phyloP scores from a whole-genome alignment of 1,284 basidiomycete genomes.

The Meripilus lineatus region DNA sequence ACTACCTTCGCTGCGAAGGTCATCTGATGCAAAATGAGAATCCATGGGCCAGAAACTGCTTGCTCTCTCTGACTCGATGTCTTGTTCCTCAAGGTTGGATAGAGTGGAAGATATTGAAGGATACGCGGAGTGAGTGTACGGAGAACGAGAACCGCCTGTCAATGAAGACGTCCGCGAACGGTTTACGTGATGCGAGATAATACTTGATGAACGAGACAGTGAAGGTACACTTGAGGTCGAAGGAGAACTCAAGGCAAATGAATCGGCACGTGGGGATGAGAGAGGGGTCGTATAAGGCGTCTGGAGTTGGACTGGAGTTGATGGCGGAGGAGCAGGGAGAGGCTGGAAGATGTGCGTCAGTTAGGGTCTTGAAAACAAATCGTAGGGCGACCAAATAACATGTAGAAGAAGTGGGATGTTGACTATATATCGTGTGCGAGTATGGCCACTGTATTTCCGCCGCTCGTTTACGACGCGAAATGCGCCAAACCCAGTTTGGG shows the following conservation, averaged over 20 bases:
- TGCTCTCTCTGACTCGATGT: conserved; percentile 22
- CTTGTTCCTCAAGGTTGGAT: conserved; percentile 24
- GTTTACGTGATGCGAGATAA: conserved; percentile 5
- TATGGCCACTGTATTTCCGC: too few species aligned
- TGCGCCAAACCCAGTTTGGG: too few species aligned
- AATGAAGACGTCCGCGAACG: conserved; percentile 8
- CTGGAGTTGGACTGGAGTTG: too few species aligned
- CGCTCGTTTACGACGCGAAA: too few species aligned
- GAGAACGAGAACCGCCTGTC: conserved; percentile 8
- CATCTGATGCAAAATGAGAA: not conserved
- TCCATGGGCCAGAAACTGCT: conserved; percentile 23
- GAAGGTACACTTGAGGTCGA: conserved; percentile 3
- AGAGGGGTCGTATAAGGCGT: not conserved
- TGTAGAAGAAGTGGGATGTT: too few species aligned
- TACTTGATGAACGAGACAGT: not conserved
- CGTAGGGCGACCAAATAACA: too few species aligned
- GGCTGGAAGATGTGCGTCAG: too few species aligned
- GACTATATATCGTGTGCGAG: too few species aligned
- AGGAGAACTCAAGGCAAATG: not conserved
- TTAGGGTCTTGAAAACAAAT: too few species aligned
- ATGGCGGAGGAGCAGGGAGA: too few species aligned
- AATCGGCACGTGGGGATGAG: not conserved
- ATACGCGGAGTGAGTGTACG: conserved; percentile 21
- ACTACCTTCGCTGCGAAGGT: not conserved
- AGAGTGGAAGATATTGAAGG: conserved; percentile 29